These are phyloP conservation scores for Hagleromyces aurorensis DNA, from an alignment of 805 yeast genomes.

Conservation along the genomic window DNA sequence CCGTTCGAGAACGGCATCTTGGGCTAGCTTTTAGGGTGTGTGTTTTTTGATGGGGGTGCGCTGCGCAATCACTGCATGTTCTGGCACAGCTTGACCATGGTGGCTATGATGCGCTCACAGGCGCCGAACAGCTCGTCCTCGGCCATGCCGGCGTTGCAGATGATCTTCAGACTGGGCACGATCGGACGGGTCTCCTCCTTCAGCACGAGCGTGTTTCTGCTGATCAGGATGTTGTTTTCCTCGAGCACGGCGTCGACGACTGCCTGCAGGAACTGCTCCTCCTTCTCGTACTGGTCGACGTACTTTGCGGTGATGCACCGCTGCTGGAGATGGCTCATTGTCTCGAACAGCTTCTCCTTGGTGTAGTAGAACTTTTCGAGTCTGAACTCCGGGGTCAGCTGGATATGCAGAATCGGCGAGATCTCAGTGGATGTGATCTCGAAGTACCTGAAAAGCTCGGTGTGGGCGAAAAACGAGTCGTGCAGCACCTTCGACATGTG, in stretches of 20 bases:
- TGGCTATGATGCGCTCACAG: constrained; percentile 32
- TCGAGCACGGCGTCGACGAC: constrained; percentile 51
- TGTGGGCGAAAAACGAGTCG: constrained; percentile 35
- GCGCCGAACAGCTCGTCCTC: constrained; percentile 39
- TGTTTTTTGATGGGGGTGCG: no score
- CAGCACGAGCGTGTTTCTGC: constrained; percentile 54
- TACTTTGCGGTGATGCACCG: constrained; percentile 28
- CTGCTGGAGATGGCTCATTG: constrained; percentile 23
- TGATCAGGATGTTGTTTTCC: constrained; percentile 48
- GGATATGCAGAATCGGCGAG: constrained; percentile 66
- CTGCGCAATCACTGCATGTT: no score
- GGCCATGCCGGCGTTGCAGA: constrained; percentile 40
- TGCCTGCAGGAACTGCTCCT: constrained; percentile 54
- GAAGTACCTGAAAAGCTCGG: constrained; percentile 33
- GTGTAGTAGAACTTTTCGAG: constrained; percentile 27
- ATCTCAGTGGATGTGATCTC: constrained; percentile 46
- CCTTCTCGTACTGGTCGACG: constrained; percentile 35
- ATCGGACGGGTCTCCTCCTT: constrained; percentile 70
- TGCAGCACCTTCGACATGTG: constrained; percentile 35
- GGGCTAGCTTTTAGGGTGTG: no score
- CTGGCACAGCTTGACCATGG: constrained; percentile 19
- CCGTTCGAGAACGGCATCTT: no score
- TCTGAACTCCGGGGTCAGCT: constrained; percentile 38
- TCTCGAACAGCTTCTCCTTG: constrained; percentile 22
- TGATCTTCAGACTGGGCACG: constrained; percentile 50